Conservation (phyloP, 352 stramenopile species). For the Phytophthora uliginosa region DNA sequence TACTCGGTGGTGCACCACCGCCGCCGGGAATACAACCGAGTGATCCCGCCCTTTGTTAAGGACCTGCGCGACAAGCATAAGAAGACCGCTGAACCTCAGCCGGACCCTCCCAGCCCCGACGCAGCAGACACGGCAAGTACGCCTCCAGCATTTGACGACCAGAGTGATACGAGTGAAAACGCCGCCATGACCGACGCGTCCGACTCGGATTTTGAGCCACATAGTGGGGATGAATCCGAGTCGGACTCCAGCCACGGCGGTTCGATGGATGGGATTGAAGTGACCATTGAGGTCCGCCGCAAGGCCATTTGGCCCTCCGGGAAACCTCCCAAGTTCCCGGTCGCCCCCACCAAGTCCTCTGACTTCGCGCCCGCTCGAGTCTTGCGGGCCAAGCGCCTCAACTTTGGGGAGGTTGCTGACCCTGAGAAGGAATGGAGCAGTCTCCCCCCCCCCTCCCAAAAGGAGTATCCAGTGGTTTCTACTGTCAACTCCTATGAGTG, state of each 20-base stretch:
- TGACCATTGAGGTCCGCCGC: neutral
- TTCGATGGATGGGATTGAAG: neutral
- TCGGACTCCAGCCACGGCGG: neutral
- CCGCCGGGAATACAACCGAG: neutral
- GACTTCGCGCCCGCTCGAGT: neutral
- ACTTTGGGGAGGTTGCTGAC: neutral
- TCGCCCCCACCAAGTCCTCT: neutral
- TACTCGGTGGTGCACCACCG: constrained; percentile 8
- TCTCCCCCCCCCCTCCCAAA: neutral
- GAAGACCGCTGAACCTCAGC: neutral
- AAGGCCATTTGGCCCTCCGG: neutral
- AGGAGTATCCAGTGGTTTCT: neutral
- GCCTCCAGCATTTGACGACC: neutral
- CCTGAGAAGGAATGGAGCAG: neutral
- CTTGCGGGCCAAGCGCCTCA: neutral
- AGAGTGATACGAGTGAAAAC: neutral
- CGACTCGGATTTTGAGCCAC: neutral
- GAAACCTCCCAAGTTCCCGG: neutral
- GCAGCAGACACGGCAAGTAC: neutral
- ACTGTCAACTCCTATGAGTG: no score
- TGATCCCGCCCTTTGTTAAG: neutral
- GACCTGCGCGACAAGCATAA: neutral
- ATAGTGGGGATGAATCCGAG: neutral
- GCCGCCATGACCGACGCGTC: neutral
- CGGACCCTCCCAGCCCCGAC: neutral